Evolutionary conservation across 345 rosid genomes (phyloP), one percentile per base, ranked within the genome.

Genomic region (Populus pruinosa): DNA sequence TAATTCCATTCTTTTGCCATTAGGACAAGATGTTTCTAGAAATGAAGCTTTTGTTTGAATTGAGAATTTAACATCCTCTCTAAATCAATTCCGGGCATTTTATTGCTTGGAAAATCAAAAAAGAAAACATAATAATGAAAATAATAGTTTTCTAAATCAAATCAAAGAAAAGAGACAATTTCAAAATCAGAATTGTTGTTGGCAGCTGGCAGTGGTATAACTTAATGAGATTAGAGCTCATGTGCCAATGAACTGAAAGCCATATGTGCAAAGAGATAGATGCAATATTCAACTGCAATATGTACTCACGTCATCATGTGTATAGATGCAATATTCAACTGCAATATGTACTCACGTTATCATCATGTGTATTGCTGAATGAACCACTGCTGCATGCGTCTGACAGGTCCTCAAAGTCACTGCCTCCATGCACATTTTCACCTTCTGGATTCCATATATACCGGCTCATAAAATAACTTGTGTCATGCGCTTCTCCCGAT

Each of bases 381-480:
- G 98, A 90, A 77, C 96, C 87, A 43, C 91, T 89, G 86, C 97
- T 93, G 76, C 85, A 83, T 27, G 94, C 81, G 79, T 96, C 99
- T 33, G 94, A 89, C 80, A 88, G 70, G 77, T 89, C 94, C 63
- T 93, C 97, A 72, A 92, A 91, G 81, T 95, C 98, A 38, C 98
- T 92, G 39, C 89, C 89, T 81, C 97, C 99, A 68, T 84, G 85
- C 84, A 88, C 87, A 78, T 86, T 83, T 77, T 91, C 97, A 72
- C 89, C 97, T 81, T 92, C 98, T 63, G 94, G 92, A 66, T 89
- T 92, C 97, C 99, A 93, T 78, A 93, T 85, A 76, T 92, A 91
- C 5, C 99, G 86, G 86, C 99, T 91, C 92, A 92, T 90, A 84
- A 96, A 96, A 70, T 96, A 96, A 79, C 99, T 91, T 0, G 98